Evolutionary conservation across 345 rosid species (phyloP).

Genomic region (Leavenworthia alabamica): DNA sequence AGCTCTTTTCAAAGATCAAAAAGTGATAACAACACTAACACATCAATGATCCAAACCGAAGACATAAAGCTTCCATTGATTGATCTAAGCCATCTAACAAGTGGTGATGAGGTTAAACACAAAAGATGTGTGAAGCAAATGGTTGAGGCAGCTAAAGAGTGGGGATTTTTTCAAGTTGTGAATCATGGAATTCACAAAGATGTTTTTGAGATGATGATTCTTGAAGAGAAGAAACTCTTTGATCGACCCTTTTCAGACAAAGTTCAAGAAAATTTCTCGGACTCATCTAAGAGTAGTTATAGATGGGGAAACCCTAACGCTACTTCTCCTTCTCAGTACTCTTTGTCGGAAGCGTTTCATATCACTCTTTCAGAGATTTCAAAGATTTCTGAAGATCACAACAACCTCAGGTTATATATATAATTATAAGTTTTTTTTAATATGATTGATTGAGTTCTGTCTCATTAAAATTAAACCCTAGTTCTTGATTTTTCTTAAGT

Average conservation of each 20-base stretch:
- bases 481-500: not conserved
- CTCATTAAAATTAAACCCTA: constrained; percentile 18
- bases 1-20: not conserved
- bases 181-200: constrained; percentile 56
- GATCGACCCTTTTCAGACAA: constrained; percentile 45
- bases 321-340: constrained; percentile 43
- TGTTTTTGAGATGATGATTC: constrained; percentile 34
- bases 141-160: constrained; percentile 44
- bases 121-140: constrained; percentile 39
- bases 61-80: constrained; percentile 43
- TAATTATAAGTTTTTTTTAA: not conserved
- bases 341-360: constrained; percentile 72
- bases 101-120: constrained; percentile 18
- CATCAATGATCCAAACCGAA: not conserved
- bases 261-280: constrained; percentile 25
- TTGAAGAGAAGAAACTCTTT: constrained; percentile 44
- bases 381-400: constrained; percentile 18
- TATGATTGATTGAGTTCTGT: constrained; percentile 3
- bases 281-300: constrained; percentile 37
- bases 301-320: constrained; percentile 82
- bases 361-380: constrained; percentile 46
- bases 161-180: constrained; percentile 73
- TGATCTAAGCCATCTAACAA: constrained; percentile 35
- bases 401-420: constrained; percentile 40
- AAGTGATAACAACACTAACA: not conserved